phyloP scores from a whole-genome alignment of 2,329 filamentous ascomycete species.

The Didymella keratinophila region DNA sequence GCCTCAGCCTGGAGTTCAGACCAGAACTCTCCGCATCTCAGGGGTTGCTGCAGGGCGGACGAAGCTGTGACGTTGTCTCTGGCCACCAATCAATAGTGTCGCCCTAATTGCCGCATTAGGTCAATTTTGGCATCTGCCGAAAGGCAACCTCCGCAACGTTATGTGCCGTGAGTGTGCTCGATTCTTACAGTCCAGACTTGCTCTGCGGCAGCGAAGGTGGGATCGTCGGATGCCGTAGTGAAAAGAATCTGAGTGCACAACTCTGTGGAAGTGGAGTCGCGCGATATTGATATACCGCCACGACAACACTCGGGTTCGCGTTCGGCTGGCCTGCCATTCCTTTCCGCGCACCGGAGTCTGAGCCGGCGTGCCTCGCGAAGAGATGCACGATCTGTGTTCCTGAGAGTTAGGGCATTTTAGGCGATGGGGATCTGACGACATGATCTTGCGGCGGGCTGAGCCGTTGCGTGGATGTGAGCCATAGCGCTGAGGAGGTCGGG shows the following conservation, averaged over 20 bases:
- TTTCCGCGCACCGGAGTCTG: background rate
- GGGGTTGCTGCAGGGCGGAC: background rate
- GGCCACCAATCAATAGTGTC: slow-evolving; percentile 3
- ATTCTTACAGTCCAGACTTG: background rate
- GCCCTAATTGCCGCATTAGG: slow-evolving; percentile 13
- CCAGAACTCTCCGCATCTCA: background rate
- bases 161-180: background rate
- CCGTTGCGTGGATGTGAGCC: slow-evolving; percentile 2
- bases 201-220: background rate
- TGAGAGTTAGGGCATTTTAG: slow-evolving; percentile 7
- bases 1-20: background rate
- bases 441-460: slow-evolving; percentile 10
- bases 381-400: slow-evolving; percentile 14
- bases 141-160: background rate
- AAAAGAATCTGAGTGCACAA: background rate
- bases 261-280: background rate
- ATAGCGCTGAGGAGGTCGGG: slow-evolving; percentile 2
- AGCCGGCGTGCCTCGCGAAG: slow-evolving; percentile 1
- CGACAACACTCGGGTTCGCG: slow-evolving; percentile 4
- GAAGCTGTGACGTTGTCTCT: slow-evolving; percentile 6
- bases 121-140: slow-evolving; percentile 2
- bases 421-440: slow-evolving; percentile 4
- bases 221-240: background rate
- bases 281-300: slow-evolving; percentile 2
- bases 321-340: slow-evolving; percentile 14